phyloP scores from a whole-genome alignment of 345 rosid species.

The Syzygium oleosum region DNA sequence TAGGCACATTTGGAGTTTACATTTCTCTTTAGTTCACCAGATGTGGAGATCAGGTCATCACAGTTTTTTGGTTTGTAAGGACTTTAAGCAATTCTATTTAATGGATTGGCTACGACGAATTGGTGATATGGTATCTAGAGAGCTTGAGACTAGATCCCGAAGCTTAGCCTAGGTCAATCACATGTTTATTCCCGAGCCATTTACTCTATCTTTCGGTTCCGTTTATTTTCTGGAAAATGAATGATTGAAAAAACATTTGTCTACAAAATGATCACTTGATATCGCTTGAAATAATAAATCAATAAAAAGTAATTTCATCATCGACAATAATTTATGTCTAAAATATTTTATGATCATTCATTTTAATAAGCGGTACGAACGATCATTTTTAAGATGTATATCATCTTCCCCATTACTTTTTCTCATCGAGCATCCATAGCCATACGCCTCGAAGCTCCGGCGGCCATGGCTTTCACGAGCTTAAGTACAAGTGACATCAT shows the following conservation, averaged over 20 bases:
- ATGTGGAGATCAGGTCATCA: no score
- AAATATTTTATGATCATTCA: background rate
- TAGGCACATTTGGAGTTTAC: background rate
- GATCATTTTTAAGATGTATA: background rate
- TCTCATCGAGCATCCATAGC: no score
- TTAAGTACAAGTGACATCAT: no score
- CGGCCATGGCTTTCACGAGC: no score
- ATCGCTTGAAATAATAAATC: accelerated
- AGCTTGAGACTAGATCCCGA: background rate
- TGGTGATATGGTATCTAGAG: no score
- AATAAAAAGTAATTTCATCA: background rate
- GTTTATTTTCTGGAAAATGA: accelerated
- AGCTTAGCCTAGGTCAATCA: background rate
- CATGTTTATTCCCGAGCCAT: background rate
- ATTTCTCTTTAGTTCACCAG: no score
- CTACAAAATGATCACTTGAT: background rate
- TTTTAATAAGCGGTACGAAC: accelerated
- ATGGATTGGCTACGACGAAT: no score
- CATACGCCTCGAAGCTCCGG: no score
- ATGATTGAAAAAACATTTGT: background rate
- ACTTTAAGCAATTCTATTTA: no score
- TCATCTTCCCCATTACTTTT: no score
- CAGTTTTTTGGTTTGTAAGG: no score
- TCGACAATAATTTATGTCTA: accelerated
- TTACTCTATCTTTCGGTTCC: background rate